Conservation (phyloP, 352 stramenopile genomes). For the Stephanocyclus meneghinianus region DNA sequence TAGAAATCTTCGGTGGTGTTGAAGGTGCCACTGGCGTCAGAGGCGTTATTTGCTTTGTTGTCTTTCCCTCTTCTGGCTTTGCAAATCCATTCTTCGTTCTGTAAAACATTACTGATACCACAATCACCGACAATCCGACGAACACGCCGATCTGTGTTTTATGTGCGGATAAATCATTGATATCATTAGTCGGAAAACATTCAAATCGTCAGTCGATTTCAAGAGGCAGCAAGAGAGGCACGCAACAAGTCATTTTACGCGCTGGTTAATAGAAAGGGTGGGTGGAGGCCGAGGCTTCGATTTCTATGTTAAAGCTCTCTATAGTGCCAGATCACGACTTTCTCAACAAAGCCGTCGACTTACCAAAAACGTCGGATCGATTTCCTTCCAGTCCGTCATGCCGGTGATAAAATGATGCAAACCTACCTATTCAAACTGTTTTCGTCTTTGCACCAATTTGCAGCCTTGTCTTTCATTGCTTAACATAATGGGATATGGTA, state of each 20-base stretch:
- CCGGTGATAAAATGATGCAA: neutral
- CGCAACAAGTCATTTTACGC: too few species aligned
- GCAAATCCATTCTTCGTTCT: slow-evolving; percentile 7
- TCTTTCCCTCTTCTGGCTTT: neutral
- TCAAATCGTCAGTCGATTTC: neutral
- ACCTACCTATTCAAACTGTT: neutral
- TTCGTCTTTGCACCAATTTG: neutral
- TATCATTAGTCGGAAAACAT: neutral
- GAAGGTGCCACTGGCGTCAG: neutral
- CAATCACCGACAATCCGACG: slow-evolving; percentile 23
- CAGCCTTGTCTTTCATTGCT: neutral
- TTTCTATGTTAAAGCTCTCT: neutral
- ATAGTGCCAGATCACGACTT: neutral
- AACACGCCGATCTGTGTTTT: slow-evolving; percentile 21
- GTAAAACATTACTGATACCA: slow-evolving; percentile 8
- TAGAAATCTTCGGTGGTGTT: slow-evolving; percentile 2
- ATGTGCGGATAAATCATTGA: neutral
- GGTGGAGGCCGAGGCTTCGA: too few species aligned
- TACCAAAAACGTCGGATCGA: slow-evolving; percentile 5
- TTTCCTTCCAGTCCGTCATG: slow-evolving; percentile 2
- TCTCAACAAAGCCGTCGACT: neutral
- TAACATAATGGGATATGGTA: too few species aligned
- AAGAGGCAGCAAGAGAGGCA: neutral
- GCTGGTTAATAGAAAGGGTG: too few species aligned
- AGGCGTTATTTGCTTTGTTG: neutral